Conservation (phyloP, 2,329 filamentous ascomycete species). For the Tympanopsis confertula region DNA sequence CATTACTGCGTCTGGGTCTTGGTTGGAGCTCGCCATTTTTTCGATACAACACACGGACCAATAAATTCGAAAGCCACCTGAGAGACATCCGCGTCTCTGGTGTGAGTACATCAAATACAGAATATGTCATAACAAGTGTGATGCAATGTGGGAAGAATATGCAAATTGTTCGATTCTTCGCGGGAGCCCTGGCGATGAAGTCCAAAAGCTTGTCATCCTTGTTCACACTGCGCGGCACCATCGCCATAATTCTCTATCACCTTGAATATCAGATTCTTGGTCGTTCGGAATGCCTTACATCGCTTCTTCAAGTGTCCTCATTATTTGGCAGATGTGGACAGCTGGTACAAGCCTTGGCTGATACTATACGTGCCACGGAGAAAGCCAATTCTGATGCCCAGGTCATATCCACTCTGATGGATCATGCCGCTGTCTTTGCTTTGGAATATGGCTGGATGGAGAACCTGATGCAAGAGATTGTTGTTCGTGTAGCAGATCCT, state of each 20-base stretch:
- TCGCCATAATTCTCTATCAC: neutral
- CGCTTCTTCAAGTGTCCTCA: neutral
- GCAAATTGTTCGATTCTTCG: neutral
- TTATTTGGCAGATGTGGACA: neutral
- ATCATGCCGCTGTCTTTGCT: conserved; percentile 6
- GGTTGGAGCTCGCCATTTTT: conserved; percentile 30
- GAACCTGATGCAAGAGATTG: conserved; percentile 7
- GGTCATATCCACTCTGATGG: conserved; percentile 7
- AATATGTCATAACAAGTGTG: neutral
- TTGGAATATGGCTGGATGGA: conserved; percentile 7
- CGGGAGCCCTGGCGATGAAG: neutral
- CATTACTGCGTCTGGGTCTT: conserved; percentile 24
- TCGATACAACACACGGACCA: conserved; percentile 19
- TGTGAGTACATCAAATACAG: neutral
- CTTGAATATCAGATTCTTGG: conserved; percentile 7
- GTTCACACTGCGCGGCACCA: neutral
- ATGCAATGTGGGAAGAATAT: neutral
- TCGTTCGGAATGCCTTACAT: conserved; percentile 7
- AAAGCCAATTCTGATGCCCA: conserved; percentile 6
- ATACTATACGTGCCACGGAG: neutral
- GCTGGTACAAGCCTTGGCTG: neutral
- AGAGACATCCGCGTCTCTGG: neutral
- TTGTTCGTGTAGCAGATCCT: neutral
- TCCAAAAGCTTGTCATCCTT: neutral
- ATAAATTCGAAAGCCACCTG: conserved; percentile 17